Base-by-base conservation (phyloP, 495 filamentous ascomycete species). In the Penicillium desertorum region DNA sequence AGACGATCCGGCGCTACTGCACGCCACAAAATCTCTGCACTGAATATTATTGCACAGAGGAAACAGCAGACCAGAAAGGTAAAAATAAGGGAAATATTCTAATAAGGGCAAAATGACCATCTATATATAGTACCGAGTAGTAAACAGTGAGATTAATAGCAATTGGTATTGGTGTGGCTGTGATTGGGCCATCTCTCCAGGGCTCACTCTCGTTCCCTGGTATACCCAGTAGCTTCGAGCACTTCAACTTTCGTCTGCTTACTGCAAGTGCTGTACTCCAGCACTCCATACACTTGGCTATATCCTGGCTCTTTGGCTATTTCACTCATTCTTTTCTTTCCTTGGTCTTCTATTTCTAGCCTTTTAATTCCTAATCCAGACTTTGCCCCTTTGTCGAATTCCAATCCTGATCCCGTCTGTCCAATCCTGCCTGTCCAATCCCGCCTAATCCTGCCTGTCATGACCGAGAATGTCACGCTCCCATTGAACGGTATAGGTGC, bases 1-100 rank as follows among this genome's bases (percentile, higher is more conserved):
- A 55, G 53, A 39, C 2, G 53, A 55, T 55, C 53, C 20, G 53
- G 53, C 53, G 43, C 53, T 55, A 55, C 53, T 55, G 53, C 53
- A 55, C 53, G 53, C 53, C 53, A 55, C 53, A 45, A 55, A 55
- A 55, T 47, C 32, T 55, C 53, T 55, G 53, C 43, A 23, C 42
- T 43, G 2, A 7, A 39, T n/a, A 23, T 16, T 25, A 51, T 7
- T 20, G 10, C 1, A 51, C 19, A 1, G 2, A 10, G 27, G 27
- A 9, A 29, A 9, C n/a, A 37, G 1, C 27, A 22, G 19, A 27
- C 1, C 7, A 29, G 27, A 25, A 32, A 8, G 16, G 20, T 12
- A 25, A 54, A 45, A 11, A 20, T 17, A 20, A 12, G 14, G 19
- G 25, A 14, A 14, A 42, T 14, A 29, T 5, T 17, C 29, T 30